phyloP scores from a whole-genome alignment of 1,139 yeast species.

The Zygosaccharomyces pseudobailii region DNA sequence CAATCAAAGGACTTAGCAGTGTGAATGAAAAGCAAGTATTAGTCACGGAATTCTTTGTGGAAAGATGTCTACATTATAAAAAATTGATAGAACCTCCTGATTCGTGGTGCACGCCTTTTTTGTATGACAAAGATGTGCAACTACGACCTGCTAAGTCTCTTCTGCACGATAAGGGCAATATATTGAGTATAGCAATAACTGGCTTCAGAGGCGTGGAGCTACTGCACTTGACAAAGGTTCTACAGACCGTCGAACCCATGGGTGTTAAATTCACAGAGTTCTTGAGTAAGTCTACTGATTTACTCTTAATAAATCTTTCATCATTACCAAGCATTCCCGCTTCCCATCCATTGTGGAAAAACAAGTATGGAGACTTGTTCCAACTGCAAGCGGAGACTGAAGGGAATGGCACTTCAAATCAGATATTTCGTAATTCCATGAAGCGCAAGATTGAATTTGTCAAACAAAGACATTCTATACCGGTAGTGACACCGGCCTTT shows the following conservation, averaged over 20 bases:
- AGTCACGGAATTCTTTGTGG: conserved; percentile 84
- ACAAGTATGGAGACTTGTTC: conserved; percentile 29
- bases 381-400: conserved; percentile 9
- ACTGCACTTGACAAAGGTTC: conserved; percentile 64
- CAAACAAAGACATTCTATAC: conserved; percentile 41
- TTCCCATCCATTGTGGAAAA: conserved; percentile 31
- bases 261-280: conserved; percentile 49
- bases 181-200: conserved; percentile 56
- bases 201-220: conserved; percentile 85
- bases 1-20: conserved; percentile 13
- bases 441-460: conserved; percentile 42
- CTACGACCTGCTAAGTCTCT: conserved; percentile 17
- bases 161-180: conserved; percentile 19
- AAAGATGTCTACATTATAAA: conserved; percentile 65
- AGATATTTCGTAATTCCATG: conserved; percentile 31
- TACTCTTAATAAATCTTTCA: conserved; percentile 56
- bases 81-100: conserved; percentile 45
- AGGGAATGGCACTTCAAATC: conserved; percentile 13
- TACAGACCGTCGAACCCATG: conserved; percentile 41
- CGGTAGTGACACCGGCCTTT: conserved; percentile 33
- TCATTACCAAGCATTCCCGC: conserved; percentile 33
- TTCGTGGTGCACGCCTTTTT: conserved; percentile 68
- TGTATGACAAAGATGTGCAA: conserved; percentile 37
- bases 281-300: conserved; percentile 53
- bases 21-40: background rate